Conservation (phyloP, 805 yeast genomes). For the Candida palmyrensis region DNA sequence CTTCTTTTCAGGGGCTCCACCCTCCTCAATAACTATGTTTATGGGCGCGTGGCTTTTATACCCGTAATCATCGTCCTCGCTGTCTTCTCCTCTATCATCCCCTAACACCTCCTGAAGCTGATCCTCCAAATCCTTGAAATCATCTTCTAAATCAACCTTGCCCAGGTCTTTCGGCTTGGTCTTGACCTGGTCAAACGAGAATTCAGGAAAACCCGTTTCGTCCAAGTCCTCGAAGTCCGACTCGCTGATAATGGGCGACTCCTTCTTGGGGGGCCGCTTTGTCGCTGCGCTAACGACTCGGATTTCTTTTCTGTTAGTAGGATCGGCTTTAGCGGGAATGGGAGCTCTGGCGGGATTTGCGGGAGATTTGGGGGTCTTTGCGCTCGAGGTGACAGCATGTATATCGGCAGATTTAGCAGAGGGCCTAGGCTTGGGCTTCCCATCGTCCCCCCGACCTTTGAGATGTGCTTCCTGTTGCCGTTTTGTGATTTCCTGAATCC, state of each 20-base stretch:
- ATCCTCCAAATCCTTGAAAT: conserved; percentile 39
- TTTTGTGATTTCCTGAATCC: conserved; percentile 19
- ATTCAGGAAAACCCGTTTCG: conserved; percentile 11
- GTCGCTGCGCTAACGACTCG: conserved; percentile 5
- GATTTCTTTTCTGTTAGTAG: neutral
- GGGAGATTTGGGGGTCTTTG: neutral
- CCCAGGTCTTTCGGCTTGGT: neutral
- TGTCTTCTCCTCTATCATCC: conserved; percentile 14
- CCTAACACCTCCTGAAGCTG: conserved; percentile 38
- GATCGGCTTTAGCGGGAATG: neutral
- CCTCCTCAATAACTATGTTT: conserved; percentile 21
- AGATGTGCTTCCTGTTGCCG: conserved; percentile 3
- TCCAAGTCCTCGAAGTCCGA: conserved; percentile 36
- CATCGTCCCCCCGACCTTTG: conserved; percentile 5
- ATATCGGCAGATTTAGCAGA: no score
- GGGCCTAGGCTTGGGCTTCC: no score
- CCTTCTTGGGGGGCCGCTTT: conserved; percentile 15
- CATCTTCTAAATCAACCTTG: conserved; percentile 26
- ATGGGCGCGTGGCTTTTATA: conserved; percentile 16
- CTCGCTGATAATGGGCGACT: conserved; percentile 23
- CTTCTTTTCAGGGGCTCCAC: conserved; percentile 4
- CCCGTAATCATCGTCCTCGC: conserved; percentile 23
- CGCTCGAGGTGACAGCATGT: no score
- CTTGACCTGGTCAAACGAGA: conserved; percentile 7
- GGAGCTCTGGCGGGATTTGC: neutral